Conservation (phyloP, 805 yeast genomes). For the Sugiyamaella boreocaroliniensis region DNA sequence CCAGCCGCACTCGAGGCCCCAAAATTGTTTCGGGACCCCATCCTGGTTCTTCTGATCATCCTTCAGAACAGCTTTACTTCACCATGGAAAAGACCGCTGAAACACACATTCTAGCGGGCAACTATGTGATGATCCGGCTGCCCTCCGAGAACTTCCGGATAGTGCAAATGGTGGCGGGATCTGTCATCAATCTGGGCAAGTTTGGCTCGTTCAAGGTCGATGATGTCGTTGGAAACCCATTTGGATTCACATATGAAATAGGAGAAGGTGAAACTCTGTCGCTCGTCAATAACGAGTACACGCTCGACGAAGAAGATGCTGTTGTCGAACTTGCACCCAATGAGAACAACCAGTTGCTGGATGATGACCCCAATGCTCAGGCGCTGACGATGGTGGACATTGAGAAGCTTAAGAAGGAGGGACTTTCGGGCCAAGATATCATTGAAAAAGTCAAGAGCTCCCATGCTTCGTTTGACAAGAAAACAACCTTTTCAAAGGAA, state of each 20-base stretch:
- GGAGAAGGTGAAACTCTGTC: slow-evolving; percentile 39
- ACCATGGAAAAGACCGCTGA: slow-evolving; percentile 7
- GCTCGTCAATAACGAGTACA: slow-evolving; percentile 28
- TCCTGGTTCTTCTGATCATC: background rate
- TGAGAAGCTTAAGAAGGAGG: slow-evolving; percentile 68
- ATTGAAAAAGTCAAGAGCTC: slow-evolving; percentile 75
- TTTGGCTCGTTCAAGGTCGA: slow-evolving; percentile 80
- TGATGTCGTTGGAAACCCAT: slow-evolving; percentile 70
- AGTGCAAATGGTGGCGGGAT: slow-evolving; percentile 55
- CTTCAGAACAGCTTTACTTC: no score
- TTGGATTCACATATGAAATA: slow-evolving; percentile 87
- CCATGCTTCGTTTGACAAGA: slow-evolving; percentile 81
- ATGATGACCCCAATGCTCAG: slow-evolving; percentile 64
- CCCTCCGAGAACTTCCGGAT: slow-evolving; percentile 79
- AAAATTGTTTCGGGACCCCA: background rate
- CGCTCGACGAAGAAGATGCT: slow-evolving; percentile 31
- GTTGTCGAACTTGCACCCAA: slow-evolving; percentile 38
- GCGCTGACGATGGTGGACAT: slow-evolving; percentile 72
- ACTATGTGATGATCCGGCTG: slow-evolving; percentile 58
- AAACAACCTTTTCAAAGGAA: slow-evolving; percentile 84
- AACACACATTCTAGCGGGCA: slow-evolving; percentile 38
- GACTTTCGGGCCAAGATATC: slow-evolving; percentile 68
- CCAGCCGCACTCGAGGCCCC: background rate
- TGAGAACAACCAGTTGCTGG: slow-evolving; percentile 60
- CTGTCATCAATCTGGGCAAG: slow-evolving; percentile 72